phyloP scores from a whole-genome alignment of 2,329 filamentous ascomycete species.

The Aspergillus phoenicis region DNA sequence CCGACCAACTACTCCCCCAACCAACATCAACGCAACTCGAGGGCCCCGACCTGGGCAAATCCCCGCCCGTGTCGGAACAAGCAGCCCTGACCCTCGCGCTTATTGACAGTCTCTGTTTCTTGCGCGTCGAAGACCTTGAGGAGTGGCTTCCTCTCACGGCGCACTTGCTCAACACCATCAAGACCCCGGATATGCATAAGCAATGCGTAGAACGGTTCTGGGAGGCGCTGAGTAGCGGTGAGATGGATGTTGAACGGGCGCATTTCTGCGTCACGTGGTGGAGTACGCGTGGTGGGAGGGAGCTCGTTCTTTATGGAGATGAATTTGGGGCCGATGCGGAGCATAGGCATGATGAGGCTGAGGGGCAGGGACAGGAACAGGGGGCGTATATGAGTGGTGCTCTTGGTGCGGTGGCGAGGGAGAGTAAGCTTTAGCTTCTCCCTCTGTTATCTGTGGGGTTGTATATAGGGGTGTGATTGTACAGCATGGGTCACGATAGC shows the following conservation, averaged over 20 bases:
- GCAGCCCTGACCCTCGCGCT: conserved; percentile 74
- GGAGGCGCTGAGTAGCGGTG: conserved; percentile 75
- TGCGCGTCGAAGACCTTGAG: conserved; percentile 70
- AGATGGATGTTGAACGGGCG: conserved; percentile 85
- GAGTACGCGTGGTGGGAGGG: conserved; percentile 66
- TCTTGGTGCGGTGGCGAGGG: conserved; percentile 39
- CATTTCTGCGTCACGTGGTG: conserved; percentile 83
- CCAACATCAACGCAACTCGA: conserved; percentile 40
- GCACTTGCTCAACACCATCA: conserved; percentile 65
- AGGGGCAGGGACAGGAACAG: conserved; percentile 28
- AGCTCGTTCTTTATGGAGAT: conserved; percentile 55
- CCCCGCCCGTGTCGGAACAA: conserved; percentile 65
- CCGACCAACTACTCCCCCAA: conserved; percentile 52
- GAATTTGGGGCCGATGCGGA: conserved; percentile 20
- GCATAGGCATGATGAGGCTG: neutral
- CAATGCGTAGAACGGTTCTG: conserved; percentile 72
- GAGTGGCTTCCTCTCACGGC: conserved; percentile 79
- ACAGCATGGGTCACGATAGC: conserved; percentile 2
- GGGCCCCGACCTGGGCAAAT: conserved; percentile 36
- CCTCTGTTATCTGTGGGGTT: neutral
- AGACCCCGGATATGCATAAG: conserved; percentile 63
- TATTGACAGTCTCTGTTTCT: conserved; percentile 74
- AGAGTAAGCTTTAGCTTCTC: conserved; percentile 53
- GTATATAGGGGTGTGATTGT: neutral
- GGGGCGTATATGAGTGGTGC: conserved; percentile 60